These are phyloP conservation scores for Coemansia sp. DNA, from an alignment of 192 early-diverging fungal genomes.

Conservation along the genomic window DNA sequence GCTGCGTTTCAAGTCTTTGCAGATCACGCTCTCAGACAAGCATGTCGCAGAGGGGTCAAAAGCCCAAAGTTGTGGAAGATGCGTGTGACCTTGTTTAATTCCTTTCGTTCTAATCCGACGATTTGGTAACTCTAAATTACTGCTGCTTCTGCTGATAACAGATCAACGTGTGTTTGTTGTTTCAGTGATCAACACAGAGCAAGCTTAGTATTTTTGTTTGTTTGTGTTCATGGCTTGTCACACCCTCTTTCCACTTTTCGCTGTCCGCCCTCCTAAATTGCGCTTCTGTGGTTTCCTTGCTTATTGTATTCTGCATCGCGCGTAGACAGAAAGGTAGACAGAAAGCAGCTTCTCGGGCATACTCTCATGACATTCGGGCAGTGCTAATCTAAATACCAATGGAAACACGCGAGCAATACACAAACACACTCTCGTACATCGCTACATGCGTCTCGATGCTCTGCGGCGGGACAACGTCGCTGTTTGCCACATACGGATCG, in stretches of 20 bases:
- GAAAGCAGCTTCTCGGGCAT: no score
- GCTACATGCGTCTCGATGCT: conserved; percentile 53
- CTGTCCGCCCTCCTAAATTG: neutral
- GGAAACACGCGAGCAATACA: conserved; percentile 42
- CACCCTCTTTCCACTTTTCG: neutral
- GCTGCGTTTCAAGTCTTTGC: neutral
- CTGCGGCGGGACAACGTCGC: conserved; percentile 66
- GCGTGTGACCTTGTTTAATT: no score
- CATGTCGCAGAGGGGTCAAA: no score
- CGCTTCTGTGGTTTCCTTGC: no score
- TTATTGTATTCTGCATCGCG: neutral
- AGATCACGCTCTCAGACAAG: no score
- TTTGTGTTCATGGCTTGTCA: neutral
- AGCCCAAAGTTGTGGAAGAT: no score
- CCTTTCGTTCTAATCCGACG: no score
- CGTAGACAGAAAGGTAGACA: no score
- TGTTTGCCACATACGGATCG: conserved; percentile 66
- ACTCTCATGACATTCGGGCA: neutral
- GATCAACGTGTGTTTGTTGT: no score
- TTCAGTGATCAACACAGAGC: no score
- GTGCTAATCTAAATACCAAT: conserved; percentile 7
- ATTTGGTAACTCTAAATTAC: no score
- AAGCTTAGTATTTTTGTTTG: neutral
- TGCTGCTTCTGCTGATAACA: no score
- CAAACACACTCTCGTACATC: conserved; percentile 49